Conservation (phyloP, 768 basidiomycete genomes). For the Mycena crocata region DNA sequence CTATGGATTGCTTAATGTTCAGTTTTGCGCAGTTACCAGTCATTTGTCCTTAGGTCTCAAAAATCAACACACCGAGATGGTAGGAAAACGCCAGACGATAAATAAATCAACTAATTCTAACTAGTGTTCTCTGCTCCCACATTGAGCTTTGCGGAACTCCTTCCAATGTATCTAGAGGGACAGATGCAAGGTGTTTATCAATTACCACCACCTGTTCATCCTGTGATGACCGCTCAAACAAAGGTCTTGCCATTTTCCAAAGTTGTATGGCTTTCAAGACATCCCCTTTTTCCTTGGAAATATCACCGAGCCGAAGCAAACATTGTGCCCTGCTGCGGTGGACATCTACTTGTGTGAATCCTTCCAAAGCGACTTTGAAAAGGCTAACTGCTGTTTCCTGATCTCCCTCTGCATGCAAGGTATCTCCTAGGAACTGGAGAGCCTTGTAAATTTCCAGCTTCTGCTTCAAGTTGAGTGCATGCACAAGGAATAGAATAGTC, state of each 20-base stretch:
- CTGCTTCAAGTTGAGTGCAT: background rate
- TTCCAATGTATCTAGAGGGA: too few relatives aligned
- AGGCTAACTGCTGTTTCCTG: background rate
- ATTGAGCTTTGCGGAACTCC: too few relatives aligned
- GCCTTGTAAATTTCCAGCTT: background rate
- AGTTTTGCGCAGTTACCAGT: too few relatives aligned
- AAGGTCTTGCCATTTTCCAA: background rate
- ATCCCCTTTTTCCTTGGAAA: background rate
- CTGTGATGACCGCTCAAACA: background rate
- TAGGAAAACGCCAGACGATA: too few relatives aligned
- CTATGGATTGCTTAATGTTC: too few relatives aligned
- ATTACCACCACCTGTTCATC: too few relatives aligned
- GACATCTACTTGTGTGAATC: background rate
- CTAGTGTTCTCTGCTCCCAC: too few relatives aligned
- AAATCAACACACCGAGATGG: too few relatives aligned
- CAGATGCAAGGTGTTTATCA: too few relatives aligned
- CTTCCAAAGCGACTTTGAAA: background rate
- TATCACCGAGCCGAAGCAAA: background rate
- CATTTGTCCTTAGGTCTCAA: too few relatives aligned
- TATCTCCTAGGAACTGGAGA: conserved; percentile 6
- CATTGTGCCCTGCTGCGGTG: background rate
- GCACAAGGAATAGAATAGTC: background rate
- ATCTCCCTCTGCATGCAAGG: background rate
- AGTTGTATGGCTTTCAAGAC: background rate
- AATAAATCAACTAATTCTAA: too few relatives aligned